Evolutionary conservation across 2,329 filamentous ascomycete genomes (phyloP).

Genomic region (Ophiostoma sp.): DNA sequence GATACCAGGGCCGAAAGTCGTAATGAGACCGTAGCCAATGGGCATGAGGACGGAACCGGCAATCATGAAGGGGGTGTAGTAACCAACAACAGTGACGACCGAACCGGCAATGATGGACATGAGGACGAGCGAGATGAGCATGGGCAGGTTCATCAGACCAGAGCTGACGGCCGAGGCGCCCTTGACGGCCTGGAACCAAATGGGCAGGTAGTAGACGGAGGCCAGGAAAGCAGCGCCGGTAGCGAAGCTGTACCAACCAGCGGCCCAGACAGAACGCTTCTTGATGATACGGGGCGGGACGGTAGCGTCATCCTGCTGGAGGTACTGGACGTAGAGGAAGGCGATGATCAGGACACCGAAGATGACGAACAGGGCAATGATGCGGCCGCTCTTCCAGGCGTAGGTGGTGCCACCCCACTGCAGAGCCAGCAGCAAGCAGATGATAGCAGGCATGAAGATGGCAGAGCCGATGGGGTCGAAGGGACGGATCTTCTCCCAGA

Average conservation of each 20-base stretch:
- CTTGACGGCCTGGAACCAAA: constrained; percentile 43
- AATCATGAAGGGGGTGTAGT: constrained; percentile 44
- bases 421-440: constrained; percentile 48
- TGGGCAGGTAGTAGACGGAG: constrained; percentile 35
- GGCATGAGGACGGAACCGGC: constrained; percentile 41
- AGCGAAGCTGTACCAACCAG: constrained; percentile 39
- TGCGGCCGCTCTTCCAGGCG: constrained; percentile 32
- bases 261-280: constrained; percentile 41
- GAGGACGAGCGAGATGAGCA: constrained; percentile 37
- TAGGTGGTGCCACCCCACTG: constrained; percentile 43
- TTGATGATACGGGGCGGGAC: constrained; percentile 45
- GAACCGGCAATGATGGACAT: constrained; percentile 35
- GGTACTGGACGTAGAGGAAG: constrained; percentile 40
- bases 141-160: constrained; percentile 39
- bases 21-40: constrained; percentile 55
- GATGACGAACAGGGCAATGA: constrained; percentile 43
- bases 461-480: constrained; percentile 29
- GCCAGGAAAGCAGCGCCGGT: constrained; percentile 36
- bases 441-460: constrained; percentile 36
- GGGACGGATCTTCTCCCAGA: constrained; percentile 30
- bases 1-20: constrained; percentile 50
- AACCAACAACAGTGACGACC: constrained; percentile 39
- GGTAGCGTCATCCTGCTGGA: constrained; percentile 41
- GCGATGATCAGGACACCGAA: constrained; percentile 36
- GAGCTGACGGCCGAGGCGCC: constrained; percentile 38